phyloP scores from a whole-genome alignment of 495 filamentous ascomycete species.

The Aspergillus cristatus region DNA sequence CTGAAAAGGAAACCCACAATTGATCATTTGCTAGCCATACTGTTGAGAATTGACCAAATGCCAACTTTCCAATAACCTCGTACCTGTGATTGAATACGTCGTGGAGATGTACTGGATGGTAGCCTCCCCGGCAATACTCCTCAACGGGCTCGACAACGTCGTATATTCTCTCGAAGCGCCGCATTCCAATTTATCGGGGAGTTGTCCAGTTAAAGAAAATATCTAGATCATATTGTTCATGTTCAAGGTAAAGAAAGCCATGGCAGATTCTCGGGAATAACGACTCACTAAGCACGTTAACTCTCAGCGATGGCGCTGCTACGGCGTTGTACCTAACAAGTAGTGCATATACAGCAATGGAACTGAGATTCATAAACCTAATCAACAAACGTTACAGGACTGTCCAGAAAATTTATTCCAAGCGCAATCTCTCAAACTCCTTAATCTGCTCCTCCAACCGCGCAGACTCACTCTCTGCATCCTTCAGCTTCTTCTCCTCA shows the following conservation, averaged over 20 bases:
- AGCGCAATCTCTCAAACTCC: constrained; percentile 39
- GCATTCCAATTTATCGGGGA: constrained; percentile 1
- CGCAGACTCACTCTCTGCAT: constrained; percentile 47
- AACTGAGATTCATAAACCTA: too few species aligned
- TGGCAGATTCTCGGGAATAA: too few species aligned
- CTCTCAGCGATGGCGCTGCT: too few species aligned
- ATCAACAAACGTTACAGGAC: too few species aligned
- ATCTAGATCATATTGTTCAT: constrained; percentile 10
- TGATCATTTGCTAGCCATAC: constrained; percentile 42
- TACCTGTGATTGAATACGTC: constrained; percentile 32
- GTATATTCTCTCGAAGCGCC: constrained; percentile 13
- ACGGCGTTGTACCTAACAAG: too few species aligned
- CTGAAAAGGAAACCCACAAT: constrained; percentile 1
- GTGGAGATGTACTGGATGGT: constrained; percentile 16
- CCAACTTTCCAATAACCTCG: constrained; percentile 43
- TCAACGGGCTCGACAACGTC: constrained; percentile 16
- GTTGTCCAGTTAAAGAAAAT: too few species aligned
- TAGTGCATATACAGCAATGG: too few species aligned
- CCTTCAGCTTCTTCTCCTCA: constrained; percentile 48
- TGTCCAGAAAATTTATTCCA: constrained; percentile 28
- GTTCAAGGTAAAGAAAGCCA: too few species aligned
- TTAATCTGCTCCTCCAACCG: constrained; percentile 46
- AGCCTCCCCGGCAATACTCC: constrained; percentile 14
- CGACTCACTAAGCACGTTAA: too few species aligned
- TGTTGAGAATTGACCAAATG: constrained; percentile 42